Evolutionary conservation across 805 yeast genomes (phyloP).

Genomic region (Pichia pseudocactophila): DNA sequence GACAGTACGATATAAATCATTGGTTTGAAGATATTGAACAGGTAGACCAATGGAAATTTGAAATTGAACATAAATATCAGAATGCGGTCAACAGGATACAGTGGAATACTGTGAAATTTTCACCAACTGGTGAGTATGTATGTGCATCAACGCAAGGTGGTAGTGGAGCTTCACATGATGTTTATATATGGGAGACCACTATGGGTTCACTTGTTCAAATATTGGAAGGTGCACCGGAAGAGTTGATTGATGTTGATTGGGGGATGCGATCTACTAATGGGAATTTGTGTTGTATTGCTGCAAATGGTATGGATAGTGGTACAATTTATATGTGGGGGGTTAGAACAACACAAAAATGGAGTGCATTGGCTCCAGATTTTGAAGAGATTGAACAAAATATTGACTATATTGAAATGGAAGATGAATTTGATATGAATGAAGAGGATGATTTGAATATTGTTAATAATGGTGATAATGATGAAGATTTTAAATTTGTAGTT

Average conservation of each 20-base stretch:
- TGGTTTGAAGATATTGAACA: conserved; percentile 23
- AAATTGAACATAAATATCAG: conserved; percentile 73
- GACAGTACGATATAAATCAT: conserved; percentile 41
- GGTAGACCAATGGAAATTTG: conserved; percentile 32
- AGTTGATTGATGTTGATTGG: conserved; percentile 81
- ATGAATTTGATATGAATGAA: conserved; percentile 71
- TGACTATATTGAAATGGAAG: conserved; percentile 80
- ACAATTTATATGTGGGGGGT: conserved; percentile 75
- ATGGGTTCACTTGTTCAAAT: conserved; percentile 82
- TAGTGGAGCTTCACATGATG: conserved; percentile 80
- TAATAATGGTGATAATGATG: conserved; percentile 49
- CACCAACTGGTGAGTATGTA: conserved; percentile 71
- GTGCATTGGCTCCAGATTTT: conserved; percentile 93
- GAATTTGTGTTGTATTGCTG: conserved; percentile 60
- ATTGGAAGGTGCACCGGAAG: conserved; percentile 85
- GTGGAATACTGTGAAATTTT: conserved; percentile 77
- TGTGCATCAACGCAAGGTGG: conserved; percentile 85
- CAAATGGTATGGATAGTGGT: conserved; percentile 83
- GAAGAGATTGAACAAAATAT: conserved; percentile 90
- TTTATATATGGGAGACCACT: conserved; percentile 87
- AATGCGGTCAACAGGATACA: conserved; percentile 83
- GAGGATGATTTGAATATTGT: conserved; percentile 40
- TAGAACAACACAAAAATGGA: conserved; percentile 85
- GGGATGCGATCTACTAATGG: conserved; percentile 34
- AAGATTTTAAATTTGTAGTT: conserved; percentile 50